phyloP scores from a whole-genome alignment of 495 filamentous ascomycete genomes.

The Melanomma pulvis-pyrius region DNA sequence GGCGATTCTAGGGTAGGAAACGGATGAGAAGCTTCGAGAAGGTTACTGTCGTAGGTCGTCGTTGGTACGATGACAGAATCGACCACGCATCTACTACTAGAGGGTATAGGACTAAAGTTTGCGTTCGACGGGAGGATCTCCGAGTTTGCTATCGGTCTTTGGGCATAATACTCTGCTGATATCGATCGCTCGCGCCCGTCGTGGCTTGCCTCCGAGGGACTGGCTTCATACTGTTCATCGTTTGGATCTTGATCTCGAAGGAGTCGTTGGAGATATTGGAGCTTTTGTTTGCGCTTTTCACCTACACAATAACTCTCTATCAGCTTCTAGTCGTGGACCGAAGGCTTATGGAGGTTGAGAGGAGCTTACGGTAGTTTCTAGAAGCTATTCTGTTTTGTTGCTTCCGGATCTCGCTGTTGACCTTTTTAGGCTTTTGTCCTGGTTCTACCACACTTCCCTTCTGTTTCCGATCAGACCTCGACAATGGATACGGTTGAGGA shows the following conservation, averaged over 20 bases:
- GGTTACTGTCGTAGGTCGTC: constrained; percentile 13
- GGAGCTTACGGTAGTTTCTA: constrained; percentile 30
- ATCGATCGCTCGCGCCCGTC: not conserved
- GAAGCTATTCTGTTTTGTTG: constrained; percentile 36
- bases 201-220: not conserved
- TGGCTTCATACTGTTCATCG: not conserved
- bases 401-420: constrained; percentile 32
- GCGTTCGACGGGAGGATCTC: not conserved
- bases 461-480: constrained; percentile 13
- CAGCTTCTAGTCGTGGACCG: not conserved
- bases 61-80: constrained; percentile 11
- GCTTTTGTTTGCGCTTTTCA: constrained; percentile 35
- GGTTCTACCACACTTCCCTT: not conserved
- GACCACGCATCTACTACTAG: not conserved
- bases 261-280: constrained; percentile 31
- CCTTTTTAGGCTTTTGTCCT: constrained; percentile 33
- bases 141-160: not conserved
- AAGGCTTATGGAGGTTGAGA: not conserved
- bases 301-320: constrained; percentile 3
- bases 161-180: constrained; percentile 12
- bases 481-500: not conserved
- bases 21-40: constrained; percentile 12
- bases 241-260: constrained; percentile 8
- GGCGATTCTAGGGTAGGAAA: constrained; percentile 1
- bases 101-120: constrained; percentile 1